These are phyloP conservation scores for Penicillium coffeae DNA, from an alignment of 495 filamentous ascomycete genomes.

Conservation along the genomic window DNA sequence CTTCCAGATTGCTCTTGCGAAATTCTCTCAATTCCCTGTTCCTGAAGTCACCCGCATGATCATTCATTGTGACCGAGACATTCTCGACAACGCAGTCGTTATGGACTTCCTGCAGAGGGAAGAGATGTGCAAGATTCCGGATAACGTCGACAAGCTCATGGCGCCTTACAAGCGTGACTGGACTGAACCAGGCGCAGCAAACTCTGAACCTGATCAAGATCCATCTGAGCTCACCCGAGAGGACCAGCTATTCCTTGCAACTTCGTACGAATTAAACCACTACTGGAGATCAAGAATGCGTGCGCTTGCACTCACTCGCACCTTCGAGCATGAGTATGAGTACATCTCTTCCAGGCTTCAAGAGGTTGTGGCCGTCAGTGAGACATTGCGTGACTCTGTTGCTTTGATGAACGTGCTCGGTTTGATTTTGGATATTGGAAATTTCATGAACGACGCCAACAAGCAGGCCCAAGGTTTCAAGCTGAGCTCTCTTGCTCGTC, in stretches of 20 bases:
- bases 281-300: conserved; percentile 99
- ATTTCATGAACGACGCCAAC: conserved; percentile 99
- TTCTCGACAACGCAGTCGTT: conserved; percentile 88
- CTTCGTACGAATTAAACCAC: conserved; percentile 91
- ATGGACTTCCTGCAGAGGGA: conserved; percentile 96
- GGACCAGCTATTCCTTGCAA: conserved; percentile 91
- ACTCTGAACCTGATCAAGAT: conserved; percentile 79
- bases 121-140: conserved; percentile 85
- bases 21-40: conserved; percentile 74
- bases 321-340: conserved; percentile 86
- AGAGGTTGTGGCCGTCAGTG: conserved; percentile 78
- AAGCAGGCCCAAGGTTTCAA: conserved; percentile 99
- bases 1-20: conserved; percentile 89
- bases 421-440: conserved; percentile 94
- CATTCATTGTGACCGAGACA: conserved; percentile 88
- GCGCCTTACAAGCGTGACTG: conserved; percentile 94
- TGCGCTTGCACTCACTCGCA: conserved; percentile 79
- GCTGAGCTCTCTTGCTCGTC: conserved; percentile 84
- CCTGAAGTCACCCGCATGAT: conserved; percentile 89
- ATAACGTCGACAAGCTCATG: conserved; percentile 86
- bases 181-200: conserved; percentile 82
- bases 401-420: conserved; percentile 93
- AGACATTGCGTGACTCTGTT: conserved; percentile 84
- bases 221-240: conserved; percentile 85
- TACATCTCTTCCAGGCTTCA: conserved; percentile 78